Evolutionary conservation across 2,329 filamentous ascomycete genomes (phyloP).

Genomic region (Diaporthe velutina): DNA sequence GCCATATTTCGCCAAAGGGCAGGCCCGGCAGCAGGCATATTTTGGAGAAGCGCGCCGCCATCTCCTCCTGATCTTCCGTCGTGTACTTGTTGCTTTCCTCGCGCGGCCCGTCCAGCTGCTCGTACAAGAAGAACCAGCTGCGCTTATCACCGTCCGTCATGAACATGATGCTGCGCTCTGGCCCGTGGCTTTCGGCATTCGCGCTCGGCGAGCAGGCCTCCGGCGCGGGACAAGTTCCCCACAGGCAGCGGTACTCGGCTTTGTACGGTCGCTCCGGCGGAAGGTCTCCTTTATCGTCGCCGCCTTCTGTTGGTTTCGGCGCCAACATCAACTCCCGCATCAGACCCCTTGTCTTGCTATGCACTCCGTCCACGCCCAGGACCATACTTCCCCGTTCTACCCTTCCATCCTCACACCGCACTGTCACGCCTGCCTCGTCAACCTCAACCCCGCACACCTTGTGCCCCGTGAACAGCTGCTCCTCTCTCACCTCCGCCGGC

Average conservation of each 20-base stretch:
- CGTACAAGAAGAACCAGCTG: slow-evolving; percentile 51
- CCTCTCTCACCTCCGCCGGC: background rate
- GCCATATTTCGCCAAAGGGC: slow-evolving; percentile 48
- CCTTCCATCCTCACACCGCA: slow-evolving; percentile 23
- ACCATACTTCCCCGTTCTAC: slow-evolving; percentile 51
- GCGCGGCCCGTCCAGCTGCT: slow-evolving; percentile 46
- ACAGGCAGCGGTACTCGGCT: slow-evolving; percentile 50
- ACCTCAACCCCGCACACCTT: slow-evolving; percentile 17
- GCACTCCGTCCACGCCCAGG: slow-evolving; percentile 57
- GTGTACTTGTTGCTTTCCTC: slow-evolving; percentile 45
- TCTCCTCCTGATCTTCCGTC: slow-evolving; percentile 43
- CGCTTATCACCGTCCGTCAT: slow-evolving; percentile 45
- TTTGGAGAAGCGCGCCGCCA: slow-evolving; percentile 46
- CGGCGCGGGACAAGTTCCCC: slow-evolving; percentile 48
- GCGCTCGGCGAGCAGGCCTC: slow-evolving; percentile 41
- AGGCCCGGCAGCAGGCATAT: slow-evolving; percentile 44
- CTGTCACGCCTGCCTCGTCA: slow-evolving; percentile 29
- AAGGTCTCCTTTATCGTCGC: slow-evolving; percentile 16
- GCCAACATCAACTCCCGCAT: slow-evolving; percentile 50
- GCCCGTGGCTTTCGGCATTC: slow-evolving; percentile 49
- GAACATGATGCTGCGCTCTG: slow-evolving; percentile 46
- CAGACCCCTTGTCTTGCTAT: slow-evolving; percentile 47
- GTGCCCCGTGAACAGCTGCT: background rate
- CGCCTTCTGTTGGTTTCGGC: slow-evolving; percentile 23
- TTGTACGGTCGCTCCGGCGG: slow-evolving; percentile 48